Evolutionary conservation across 495 filamentous ascomycete genomes (phyloP), one percentile per base, ranked within the genome.

Genomic region (Xylaria scruposa): DNA sequence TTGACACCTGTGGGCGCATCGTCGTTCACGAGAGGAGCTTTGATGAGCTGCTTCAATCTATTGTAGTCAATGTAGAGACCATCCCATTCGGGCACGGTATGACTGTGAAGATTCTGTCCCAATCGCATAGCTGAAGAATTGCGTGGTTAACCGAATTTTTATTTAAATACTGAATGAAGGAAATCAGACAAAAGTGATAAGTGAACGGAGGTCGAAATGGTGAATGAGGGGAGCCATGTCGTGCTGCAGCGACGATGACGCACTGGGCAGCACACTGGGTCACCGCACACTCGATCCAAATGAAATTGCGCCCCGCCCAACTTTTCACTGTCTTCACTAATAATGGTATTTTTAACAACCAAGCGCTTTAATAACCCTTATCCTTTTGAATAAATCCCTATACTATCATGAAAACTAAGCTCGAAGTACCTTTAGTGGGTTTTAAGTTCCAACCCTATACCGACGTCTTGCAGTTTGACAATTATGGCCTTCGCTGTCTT

Each of bases 61-160:
- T 73, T 44, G 47, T 80, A 80, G 62, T 77, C 67, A 7, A 80
- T 56, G 58, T 80, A 79, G 38, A 58, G 58, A 12, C 63, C 33
- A 5, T 66, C 62, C 78, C 78, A 80, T 68, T 80, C 74, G 0
- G 75, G 70, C 10, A 80, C 59, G 29, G 73, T 68, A 56, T 72
- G 62, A 15, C 38, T 44, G 70, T 78, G 59, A 31, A 68, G 60
- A 40, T 80, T 24, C 56, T 61, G 61, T 60, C 76, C 67, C 51
- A 76, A 81, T 54, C 53, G 56, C 78, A 72, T 73, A 69, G 8
- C 67, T 73, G n/a, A 64, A 3, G 61, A 26, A 59, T 26, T 58
- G 26, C 26, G 12, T 26, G 3, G 53, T 31, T 31, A 4, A 31
- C 13, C 21, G 33, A n/a, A 38, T 19, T 33, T 6, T 60, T 8